Evolutionary conservation across 75 land plant genomes (phyloP), one percentile per base, ranked within the genome.

Genomic region (Picea sitchensis): DNA sequence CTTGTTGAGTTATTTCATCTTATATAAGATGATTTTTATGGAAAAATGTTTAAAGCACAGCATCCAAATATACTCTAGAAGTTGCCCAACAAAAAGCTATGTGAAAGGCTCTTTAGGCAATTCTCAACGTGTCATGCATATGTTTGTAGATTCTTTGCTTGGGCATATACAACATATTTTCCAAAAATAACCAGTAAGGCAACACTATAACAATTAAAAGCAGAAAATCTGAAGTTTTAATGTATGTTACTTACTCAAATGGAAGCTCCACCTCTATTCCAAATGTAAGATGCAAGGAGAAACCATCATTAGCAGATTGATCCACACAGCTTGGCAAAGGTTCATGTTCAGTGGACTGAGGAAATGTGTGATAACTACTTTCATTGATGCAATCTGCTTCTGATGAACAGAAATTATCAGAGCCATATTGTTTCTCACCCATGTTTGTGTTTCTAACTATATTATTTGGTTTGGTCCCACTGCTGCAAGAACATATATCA

Each of bases 261-360:
- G 98, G 93, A 78, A 87, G 95, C 78, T 95, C 98, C 65, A 95
- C 88, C 75, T 92, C 98, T 80, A 95, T 85, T 3, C 88, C 92
- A 79, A 95, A 82, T 31, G 98, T 93, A 60, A 95, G 76, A 81
- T 95, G 98, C 18, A 95, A 76, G 56, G 98, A 95, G 75, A 65
- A 88, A 17, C 76, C 80, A 77, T 26, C 18, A 14, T 6, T 58
- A 56, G 60, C 34, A 56, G 76, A 23, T 56, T 56, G 51, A 44
- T 38, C 47, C 44, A 47, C 73, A 44, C 38, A 44, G 20, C 13
- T 44, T n/a, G 8, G 54, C 38, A 67, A 57, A 76, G 73, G 21
- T 18, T 32, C 59, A 62, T 34, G 8, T 59, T 32, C 77, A 30
- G 15, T 76, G 12, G 77, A 20, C 73, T 56, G 13, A 56, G 23